Base-by-base conservation (phyloP, 2,329 filamentous ascomycete genomes). In the Rugonectria rugulosa region DNA sequence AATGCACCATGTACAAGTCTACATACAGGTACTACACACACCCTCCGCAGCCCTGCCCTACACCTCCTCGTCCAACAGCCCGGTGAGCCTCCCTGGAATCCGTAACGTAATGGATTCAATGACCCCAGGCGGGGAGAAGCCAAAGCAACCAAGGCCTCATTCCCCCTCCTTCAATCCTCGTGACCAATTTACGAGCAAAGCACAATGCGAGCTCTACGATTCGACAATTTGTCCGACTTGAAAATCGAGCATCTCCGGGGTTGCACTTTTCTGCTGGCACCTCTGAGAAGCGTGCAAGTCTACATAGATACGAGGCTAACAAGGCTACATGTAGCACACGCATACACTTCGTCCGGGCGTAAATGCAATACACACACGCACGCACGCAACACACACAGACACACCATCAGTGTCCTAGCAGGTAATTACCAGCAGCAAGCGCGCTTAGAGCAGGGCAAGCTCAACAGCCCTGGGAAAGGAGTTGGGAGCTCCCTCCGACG, bases 71-170 rank as follows among this genome's bases (percentile, higher is more conserved):
- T 23, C 37, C 4, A 40, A 29, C 45, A 44, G 26, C 45, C 45
- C 40, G 45, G 48, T 40, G 24, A 55, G 45, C 29, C 37, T 34
- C 52, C 41, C 27, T 23, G 52, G 38, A 21, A 59, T 37, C 53
- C 52, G 53, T 67, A 71, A 67, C 62, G 67, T 70, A 71, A 71
- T 62, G 52, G 61, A 61, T 61, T 56, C 56, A 41, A 37, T 29
- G 38, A 46, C 65, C 59, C 46, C 38, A 50, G 46, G 46, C 55
- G 55, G 50, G 50, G 55, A 57, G 37, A n/a, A 48, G 31, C 32
- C 37, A 54, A 57, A 54, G 27, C 36, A 54, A 40, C 42, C 29
- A 53, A 53, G 47, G n/a, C n/a, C 49, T 45, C 32, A 37, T 52
- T 55, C 42, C 45, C 53, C 43, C 52, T 59, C 51, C 54, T 57